Conservation (phyloP, 495 filamentous ascomycete species). For the Rhypophila decipiens region DNA sequence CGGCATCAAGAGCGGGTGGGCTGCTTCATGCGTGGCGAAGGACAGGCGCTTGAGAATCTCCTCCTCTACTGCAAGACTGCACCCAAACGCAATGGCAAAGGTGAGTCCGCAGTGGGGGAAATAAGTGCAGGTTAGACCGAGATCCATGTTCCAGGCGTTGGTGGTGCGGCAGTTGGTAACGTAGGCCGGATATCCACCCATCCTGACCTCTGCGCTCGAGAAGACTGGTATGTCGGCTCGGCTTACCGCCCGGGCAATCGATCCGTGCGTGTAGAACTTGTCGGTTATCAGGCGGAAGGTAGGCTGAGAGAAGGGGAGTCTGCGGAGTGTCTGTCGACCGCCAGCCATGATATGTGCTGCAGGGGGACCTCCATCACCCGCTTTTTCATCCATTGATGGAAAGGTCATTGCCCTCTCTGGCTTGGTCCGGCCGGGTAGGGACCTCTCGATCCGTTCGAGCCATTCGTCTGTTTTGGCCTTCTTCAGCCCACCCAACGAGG, state of each 20-base stretch:
- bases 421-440: not conserved
- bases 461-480: not conserved
- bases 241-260: constrained; percentile 13
- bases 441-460: not conserved
- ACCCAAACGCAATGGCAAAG: constrained; percentile 25
- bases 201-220: constrained; percentile 7
- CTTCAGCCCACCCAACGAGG: not conserved
- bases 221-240: constrained; percentile 15
- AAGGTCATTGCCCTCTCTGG: not conserved
- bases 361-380: not conserved
- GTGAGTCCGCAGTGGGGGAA: constrained; percentile 17
- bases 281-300: constrained; percentile 9
- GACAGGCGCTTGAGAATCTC: constrained; percentile 14
- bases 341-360: not conserved
- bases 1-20: constrained; percentile 21
- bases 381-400: not conserved
- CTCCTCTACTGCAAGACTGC: constrained; percentile 8
- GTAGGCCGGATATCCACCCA: constrained; percentile 6
- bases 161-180: constrained; percentile 21
- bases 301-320: constrained; percentile 7
- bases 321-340: constrained; percentile 3
- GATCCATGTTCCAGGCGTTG: constrained; percentile 24
- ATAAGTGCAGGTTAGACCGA: constrained; percentile 24
- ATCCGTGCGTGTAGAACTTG: constrained; percentile 11
- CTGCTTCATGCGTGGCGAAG: constrained; percentile 8